phyloP scores from a whole-genome alignment of 2,329 filamentous ascomycete species.

The Orbilia ellipsospora region DNA sequence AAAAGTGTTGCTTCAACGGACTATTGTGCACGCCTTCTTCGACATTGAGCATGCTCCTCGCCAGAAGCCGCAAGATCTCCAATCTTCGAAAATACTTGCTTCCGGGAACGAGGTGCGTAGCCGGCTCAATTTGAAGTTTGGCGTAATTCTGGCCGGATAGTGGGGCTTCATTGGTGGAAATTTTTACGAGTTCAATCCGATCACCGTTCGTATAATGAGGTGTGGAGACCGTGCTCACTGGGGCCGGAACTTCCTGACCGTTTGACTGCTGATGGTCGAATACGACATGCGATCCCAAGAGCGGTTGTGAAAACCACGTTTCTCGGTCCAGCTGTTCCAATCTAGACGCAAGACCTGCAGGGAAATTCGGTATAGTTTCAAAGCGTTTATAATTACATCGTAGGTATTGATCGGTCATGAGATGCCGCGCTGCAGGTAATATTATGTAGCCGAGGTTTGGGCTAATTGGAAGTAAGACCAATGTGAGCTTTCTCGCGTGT shows the following conservation, averaged over 20 bases:
- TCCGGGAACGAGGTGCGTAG: constrained; percentile 32
- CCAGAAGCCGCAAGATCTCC: constrained; percentile 44
- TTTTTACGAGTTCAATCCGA: constrained; percentile 43
- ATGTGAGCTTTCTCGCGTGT: constrained; percentile 10
- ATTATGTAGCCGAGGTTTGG: constrained; percentile 52
- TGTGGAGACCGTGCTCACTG: constrained; percentile 37
- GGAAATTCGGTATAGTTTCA: constrained; percentile 45
- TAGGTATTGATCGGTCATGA: constrained; percentile 49
- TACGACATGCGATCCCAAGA: constrained; percentile 32
- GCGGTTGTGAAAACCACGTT: constrained; percentile 49
- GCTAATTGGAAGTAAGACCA: constrained; percentile 2
- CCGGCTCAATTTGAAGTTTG: constrained; percentile 33
- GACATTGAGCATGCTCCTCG: constrained; percentile 28
- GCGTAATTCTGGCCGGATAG: constrained; percentile 46
- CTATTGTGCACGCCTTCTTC: constrained; percentile 32
- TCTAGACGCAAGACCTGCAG: constrained; percentile 35
- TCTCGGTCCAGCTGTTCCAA: constrained; percentile 52
- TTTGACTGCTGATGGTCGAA: constrained; percentile 44
- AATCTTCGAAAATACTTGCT: constrained; percentile 39
- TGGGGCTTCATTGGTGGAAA: constrained; percentile 53
- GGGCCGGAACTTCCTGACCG: constrained; percentile 32
- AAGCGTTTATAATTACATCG: constrained; percentile 43
- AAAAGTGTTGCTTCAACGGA: constrained; percentile 38
- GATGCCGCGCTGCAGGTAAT: constrained; percentile 41
- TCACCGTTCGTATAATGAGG: constrained; percentile 15